phyloP scores from a whole-genome alignment of 441 rosid species.

The Melastoma candidum region DNA sequence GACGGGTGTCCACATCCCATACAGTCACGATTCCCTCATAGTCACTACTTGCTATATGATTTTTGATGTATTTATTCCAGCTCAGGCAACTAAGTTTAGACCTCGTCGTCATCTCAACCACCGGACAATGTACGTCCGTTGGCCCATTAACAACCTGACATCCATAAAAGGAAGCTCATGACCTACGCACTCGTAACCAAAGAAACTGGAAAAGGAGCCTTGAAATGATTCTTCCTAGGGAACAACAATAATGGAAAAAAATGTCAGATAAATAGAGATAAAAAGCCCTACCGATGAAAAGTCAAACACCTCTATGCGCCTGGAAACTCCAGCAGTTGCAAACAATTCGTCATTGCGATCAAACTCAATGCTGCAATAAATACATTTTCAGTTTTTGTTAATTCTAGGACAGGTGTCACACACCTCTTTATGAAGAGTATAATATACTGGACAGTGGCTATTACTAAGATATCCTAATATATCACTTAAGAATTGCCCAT shows the following conservation, averaged over 20 bases:
- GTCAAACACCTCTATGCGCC: conserved; percentile 91
- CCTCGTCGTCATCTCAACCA: conserved; percentile 94
- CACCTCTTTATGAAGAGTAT: neutral
- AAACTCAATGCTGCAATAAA: conserved; percentile 83
- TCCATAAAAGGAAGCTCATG: conserved; percentile 4
- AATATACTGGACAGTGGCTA: neutral
- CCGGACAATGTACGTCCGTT: conserved; percentile 74
- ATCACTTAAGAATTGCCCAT: no score
- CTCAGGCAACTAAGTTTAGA: conserved; percentile 98
- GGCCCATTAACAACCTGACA: conserved; percentile 80
- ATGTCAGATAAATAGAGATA: no score
- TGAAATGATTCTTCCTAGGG: no score
- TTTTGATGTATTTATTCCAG: conserved; percentile 92
- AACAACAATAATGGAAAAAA: no score
- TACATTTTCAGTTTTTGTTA: conserved; percentile 9
- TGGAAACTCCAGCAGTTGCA: conserved; percentile 98
- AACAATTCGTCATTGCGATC: conserved; percentile 92
- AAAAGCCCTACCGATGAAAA: conserved; percentile 66
- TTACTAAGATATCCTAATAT: neutral
- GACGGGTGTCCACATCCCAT: conserved; percentile 96
- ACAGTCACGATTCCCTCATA: conserved; percentile 97
- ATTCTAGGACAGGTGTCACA: conserved; percentile 8
- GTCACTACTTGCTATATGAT: conserved; percentile 97
- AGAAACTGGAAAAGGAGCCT: no score
- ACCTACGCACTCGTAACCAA: no score